Evolutionary conservation across 2,329 filamentous ascomycete genomes (phyloP), one percentile per base, ranked within the genome.

Genomic region (Colletotrichum sp.): DNA sequence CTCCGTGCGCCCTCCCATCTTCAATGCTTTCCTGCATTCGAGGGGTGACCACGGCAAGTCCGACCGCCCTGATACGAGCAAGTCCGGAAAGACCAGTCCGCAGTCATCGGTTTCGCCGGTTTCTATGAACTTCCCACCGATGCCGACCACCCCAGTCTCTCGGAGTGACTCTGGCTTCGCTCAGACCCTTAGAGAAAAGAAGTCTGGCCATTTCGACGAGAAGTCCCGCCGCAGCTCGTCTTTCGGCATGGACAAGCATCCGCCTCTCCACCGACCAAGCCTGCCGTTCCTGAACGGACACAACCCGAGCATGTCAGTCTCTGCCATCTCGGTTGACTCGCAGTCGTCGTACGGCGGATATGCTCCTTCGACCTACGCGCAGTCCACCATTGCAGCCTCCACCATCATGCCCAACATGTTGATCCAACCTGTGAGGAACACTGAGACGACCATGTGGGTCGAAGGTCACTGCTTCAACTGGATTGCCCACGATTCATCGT

Each of bases 81-180:
- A 89, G 82, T 93, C 92, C 3, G 89, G 86, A 77, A 90, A 87
- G 79, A 91, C 90, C 4, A 93, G 92, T 78, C 92, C 92, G 18
- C 90, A 91, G 48, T 90, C 90, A 6, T 93, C 92, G 2, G 86
- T 93, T 16, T 98, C 96, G 1, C 96, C 96, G 4, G 89, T 94
- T 3, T 98, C 95, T 3, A 90, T 91, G 39, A 92, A 91, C 79
- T 98, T 98, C 82, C 94, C 95, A 10, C 91, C 93, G 0, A 87
- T 95, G 84, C 94, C 95, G 5, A 90, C 91, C 4, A 96, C 95
- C 4, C 94, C 95, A 0, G 91, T 95, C n/a, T 98, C 96, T 7
- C 91, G 96, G 18, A 98, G 94, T 81, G 97, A 99, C 82, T 98
- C 96, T 6, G 96, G 95, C 3, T 98, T 97, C 84, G 95, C 95